Percentiles rank a stretch among this genome's conserved stretches.
These are phyloP conservation scores for Debaryomycetaceae sp. DNA, from an alignment of 1,139 yeast species.

Conservation along the genomic window DNA sequence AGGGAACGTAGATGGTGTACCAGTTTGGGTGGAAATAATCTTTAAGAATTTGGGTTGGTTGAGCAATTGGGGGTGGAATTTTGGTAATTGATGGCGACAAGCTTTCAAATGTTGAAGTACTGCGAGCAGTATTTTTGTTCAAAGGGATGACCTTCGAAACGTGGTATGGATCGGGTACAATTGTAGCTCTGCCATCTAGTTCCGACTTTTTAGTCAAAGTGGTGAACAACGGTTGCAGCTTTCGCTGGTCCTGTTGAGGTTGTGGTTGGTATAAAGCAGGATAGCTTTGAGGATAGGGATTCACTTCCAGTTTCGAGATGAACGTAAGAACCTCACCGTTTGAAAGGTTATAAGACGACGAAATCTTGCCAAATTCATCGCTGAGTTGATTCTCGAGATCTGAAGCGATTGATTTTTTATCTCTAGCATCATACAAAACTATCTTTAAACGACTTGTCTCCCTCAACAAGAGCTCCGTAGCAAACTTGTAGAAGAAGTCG, in stretches of 20 bases:
- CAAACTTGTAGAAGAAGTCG: slow-evolving; percentile 67
- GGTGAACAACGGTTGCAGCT: slow-evolving; percentile 63
- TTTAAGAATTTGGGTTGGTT: slow-evolving; percentile 65
- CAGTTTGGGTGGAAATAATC: slow-evolving; percentile 84
- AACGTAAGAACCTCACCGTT: slow-evolving; percentile 61
- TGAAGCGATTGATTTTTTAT: slow-evolving; percentile 9
- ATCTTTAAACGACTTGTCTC: slow-evolving; percentile 53
- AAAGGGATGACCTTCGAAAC: slow-evolving; percentile 59
- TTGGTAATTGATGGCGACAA: slow-evolving; percentile 46
- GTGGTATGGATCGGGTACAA: slow-evolving; percentile 56
- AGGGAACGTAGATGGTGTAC: slow-evolving; percentile 76
- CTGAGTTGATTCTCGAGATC: slow-evolving; percentile 31
- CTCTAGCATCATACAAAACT: slow-evolving; percentile 21
- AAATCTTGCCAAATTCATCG: slow-evolving; percentile 66
- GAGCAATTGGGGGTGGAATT: slow-evolving; percentile 57
- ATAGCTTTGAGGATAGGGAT: slow-evolving; percentile 13
- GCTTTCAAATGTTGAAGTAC: slow-evolving; percentile 44
- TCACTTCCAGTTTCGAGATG: slow-evolving; percentile 30
- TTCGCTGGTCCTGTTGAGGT: slow-evolving; percentile 22
- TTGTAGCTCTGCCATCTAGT: slow-evolving; percentile 62
- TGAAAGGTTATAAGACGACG: slow-evolving; percentile 52
- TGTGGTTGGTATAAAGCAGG: slow-evolving; percentile 20
- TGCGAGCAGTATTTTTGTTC: slow-evolving; percentile 22
- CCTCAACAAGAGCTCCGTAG: slow-evolving; percentile 67
- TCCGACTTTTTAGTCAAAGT: slow-evolving; percentile 61